Conservation (phyloP, 1,139 yeast genomes). For the Kluyveromyces sp. region DNA sequence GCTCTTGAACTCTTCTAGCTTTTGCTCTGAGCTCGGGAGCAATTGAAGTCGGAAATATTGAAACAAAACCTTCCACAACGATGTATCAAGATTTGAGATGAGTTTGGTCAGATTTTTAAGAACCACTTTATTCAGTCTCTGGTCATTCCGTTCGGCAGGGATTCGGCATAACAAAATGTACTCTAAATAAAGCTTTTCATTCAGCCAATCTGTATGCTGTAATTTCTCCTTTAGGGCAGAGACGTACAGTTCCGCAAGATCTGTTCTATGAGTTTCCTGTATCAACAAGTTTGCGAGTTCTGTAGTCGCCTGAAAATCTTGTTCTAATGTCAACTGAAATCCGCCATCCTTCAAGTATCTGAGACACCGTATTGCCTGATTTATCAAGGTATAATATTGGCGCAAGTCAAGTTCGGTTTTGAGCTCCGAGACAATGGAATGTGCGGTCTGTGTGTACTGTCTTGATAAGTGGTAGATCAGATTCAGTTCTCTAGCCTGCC, state of each 20-base stretch:
- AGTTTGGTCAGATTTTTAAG: slow-evolving; percentile 15
- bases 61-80: slow-evolving; percentile 11
- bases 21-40: not conserved
- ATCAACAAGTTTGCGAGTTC: slow-evolving; percentile 21
- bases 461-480: slow-evolving; percentile 19
- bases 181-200: slow-evolving; percentile 21
- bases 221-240: slow-evolving; percentile 22
- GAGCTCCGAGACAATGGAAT: slow-evolving; percentile 12
- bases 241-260: slow-evolving; percentile 26
- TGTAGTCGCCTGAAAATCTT: slow-evolving; percentile 22
- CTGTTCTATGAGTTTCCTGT: slow-evolving; percentile 24
- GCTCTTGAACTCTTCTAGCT: slow-evolving; percentile 3
- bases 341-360: slow-evolving; percentile 16
- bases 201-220: slow-evolving; percentile 14
- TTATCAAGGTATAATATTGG: slow-evolving; percentile 25
- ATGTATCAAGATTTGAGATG: slow-evolving; percentile 5
- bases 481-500: slow-evolving; percentile 1
- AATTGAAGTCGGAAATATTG: slow-evolving; percentile 9
- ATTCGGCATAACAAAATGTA: slow-evolving; percentile 20
- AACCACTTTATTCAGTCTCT: slow-evolving; percentile 22
- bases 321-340: slow-evolving; percentile 20
- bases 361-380: slow-evolving; percentile 20
- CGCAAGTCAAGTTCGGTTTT: slow-evolving; percentile 16
- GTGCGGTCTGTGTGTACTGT: slow-evolving; percentile 23
- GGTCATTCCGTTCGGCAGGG: slow-evolving; percentile 16